Base-by-base conservation (phyloP, 805 yeast genomes). In the Zygotorulaspora sp. region DNA sequence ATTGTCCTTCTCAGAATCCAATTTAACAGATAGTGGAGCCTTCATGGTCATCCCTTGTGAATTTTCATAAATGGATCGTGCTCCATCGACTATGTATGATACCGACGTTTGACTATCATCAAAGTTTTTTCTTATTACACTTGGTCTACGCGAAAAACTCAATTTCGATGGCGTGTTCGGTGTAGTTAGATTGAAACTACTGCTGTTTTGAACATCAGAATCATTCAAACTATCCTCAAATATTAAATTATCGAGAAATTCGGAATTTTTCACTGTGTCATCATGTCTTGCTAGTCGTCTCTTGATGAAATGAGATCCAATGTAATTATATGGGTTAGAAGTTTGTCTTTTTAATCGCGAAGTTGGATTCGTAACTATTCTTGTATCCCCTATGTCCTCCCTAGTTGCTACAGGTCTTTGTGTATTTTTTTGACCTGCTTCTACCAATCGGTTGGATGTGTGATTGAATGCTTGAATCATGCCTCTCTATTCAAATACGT, bases 301-400 rank as follows among this genome's bases (percentile, higher is more conserved):
- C 36, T 54, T 57, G 5, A 32, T 33, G 30, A 35, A 27, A 6
- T 38, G 37, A 7, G 43, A 27, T 26, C 47, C 44, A 21, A 31
- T 34, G 32, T 40, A 43, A 26, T 43, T 44, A 36, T 44, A 44
- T 10, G 59, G 44, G 24, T 44, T 42, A 1, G 58, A 54, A 25
- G 44, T 41, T 17, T 52, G 57, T 36, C 61, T 49, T 40, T 56
- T 56, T 33, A 44, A 54, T 12, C 56, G 52, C 13, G 38, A 26
- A 25, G 29, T 28, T 20, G 17, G 7, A 14, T 26, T 26, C 17
- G 30, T 12, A 12, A 15, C 14, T 24, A 32, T 24, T n/a, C 23
- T 23, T 10, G 23, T 13, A 23, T 33, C 30, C 7, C 16, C 34
- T 19, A 14, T 14, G 12, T 25, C 32, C 11, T 31, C 36, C 27